Percentiles rank a stretch among this genome's conserved stretches.
phyloP scores from a whole-genome alignment of 495 filamentous ascomycete genomes.

The Bombardia bombarda region DNA sequence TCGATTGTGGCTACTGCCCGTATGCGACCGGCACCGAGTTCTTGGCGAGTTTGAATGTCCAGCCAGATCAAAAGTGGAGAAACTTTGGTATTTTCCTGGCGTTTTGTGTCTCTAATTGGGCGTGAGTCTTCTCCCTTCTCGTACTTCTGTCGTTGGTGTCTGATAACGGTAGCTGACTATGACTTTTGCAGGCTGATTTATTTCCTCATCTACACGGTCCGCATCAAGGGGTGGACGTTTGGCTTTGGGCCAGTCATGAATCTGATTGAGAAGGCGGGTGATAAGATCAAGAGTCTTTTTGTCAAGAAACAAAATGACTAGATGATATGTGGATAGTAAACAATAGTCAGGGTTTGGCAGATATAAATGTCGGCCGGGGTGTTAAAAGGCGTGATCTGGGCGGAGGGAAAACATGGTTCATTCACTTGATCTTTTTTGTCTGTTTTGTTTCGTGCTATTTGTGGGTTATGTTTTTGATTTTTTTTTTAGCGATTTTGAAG shows the following conservation, averaged over 20 bases:
- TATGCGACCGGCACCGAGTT: constrained; percentile 61
- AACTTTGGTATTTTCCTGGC: constrained; percentile 73
- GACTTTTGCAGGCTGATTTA: constrained; percentile 51
- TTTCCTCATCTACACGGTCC: constrained; percentile 75
- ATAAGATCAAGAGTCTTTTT: constrained; percentile 10
- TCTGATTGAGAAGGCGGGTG: constrained; percentile 1
- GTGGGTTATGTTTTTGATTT: no score
- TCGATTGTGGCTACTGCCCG: constrained; percentile 68
- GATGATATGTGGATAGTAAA: no score
- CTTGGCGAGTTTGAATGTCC: constrained; percentile 57
- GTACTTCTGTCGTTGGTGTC: background rate
- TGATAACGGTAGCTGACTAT: background rate
- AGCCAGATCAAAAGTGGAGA: constrained; percentile 53
- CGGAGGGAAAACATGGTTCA: no score
- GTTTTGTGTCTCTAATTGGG: constrained; percentile 71
- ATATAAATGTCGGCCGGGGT: no score
- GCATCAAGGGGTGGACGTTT: constrained; percentile 66
- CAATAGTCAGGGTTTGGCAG: no score
- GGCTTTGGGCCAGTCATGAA: constrained; percentile 43
- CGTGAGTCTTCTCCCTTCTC: constrained; percentile 15
- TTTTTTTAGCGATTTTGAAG: no score
- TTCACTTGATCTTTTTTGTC: no score
- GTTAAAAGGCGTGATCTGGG: no score
- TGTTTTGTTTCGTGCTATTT: no score
- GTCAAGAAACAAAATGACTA: constrained; percentile 1